Base-by-base conservation (phyloP, 805 yeast genomes). In the Spathaspora arborariae region DNA sequence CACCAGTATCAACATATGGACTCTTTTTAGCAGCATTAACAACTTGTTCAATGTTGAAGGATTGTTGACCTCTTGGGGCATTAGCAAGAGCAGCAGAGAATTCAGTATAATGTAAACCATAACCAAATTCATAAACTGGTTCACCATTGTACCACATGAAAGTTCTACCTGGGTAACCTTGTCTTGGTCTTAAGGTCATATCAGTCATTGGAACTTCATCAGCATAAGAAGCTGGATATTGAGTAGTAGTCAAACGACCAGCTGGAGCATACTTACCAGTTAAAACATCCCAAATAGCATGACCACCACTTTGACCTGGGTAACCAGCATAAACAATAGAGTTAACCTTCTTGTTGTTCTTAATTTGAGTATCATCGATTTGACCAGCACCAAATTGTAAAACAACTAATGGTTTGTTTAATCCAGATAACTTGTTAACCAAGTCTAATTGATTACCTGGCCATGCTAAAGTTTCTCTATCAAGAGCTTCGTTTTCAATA, bases 221-320 rank as follows among this genome's bases (percentile, higher is more conserved):
- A 34, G 30, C 44, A 30, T 43, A 43, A 38, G 33, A 20, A 37
- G 46, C 46, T 18, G 46, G 46, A 34, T 43, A 43, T 38, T 43
- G 46, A 20, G 46, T 43, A 20, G 46, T 37, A 20, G 50, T 39
- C 21, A 47, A 26, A 39, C 50, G 45, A 26, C 50, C 50, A 27
- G 50, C 46, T 19, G 46, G 46, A 13, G 46, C 41, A 26, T 36
- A 27, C 21, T 20, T 37, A 37, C 46, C 46, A 20, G 18, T 13
- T 36, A 43, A 39, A 20, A 43, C 18, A 30, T 43, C 46, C 34
- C 40, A 37, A 37, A 43, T 37, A 15, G 46, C 46, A 16, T 22
- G 36, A 37, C 46, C 46, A 43, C 46, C 46, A 38, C 46, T 43
- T 44, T 47, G 50, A 35, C 50, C 50, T 30, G 46, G 46, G 44